Evolutionary conservation across 106 monocot species (phyloP).

Genomic region (Platanthera zijinensis): DNA sequence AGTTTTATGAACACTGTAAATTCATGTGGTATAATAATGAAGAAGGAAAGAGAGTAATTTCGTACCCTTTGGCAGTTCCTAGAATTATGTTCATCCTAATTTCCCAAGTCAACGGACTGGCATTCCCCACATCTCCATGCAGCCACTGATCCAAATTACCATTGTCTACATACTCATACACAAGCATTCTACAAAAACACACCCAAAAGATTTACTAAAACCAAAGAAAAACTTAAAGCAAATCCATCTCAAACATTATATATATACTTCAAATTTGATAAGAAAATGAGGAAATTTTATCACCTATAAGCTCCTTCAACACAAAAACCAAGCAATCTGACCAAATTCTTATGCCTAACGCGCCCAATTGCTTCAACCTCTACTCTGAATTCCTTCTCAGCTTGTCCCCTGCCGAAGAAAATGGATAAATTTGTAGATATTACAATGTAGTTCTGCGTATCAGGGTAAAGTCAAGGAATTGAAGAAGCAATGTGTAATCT

Average conservation of each 20-base stretch:
- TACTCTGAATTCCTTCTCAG: slow-evolving; percentile 35
- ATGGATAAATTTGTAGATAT: not conserved
- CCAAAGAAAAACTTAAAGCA: not conserved
- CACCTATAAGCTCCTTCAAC: slow-evolving; percentile 32
- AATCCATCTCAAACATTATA: not conserved
- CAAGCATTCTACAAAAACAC: slow-evolving; percentile 29
- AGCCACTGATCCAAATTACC: slow-evolving; percentile 42
- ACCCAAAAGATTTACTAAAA: not conserved
- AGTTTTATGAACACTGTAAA: not conserved
- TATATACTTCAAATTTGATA: not conserved
- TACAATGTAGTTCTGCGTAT: not conserved
- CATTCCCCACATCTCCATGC: slow-evolving; percentile 30
- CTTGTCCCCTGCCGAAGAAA: slow-evolving; percentile 21
- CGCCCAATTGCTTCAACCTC: slow-evolving; percentile 38
- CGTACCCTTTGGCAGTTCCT: slow-evolving; percentile 29
- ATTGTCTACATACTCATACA: slow-evolving; percentile 41
- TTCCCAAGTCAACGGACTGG: slow-evolving; percentile 29
- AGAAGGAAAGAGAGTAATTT: not conserved
- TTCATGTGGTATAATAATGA: not conserved
- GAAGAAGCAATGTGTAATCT: not conserved
- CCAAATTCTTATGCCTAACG: slow-evolving; percentile 37
- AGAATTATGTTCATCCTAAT: slow-evolving; percentile 38
- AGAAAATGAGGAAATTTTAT: not conserved
- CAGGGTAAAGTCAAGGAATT: too few relatives aligned
- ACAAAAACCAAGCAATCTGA: slow-evolving; percentile 36